Evolutionary conservation across 1,139 yeast species (phyloP), one percentile per base, ranked within the genome.

Genomic region (Saccharomyces pastorianus): DNA sequence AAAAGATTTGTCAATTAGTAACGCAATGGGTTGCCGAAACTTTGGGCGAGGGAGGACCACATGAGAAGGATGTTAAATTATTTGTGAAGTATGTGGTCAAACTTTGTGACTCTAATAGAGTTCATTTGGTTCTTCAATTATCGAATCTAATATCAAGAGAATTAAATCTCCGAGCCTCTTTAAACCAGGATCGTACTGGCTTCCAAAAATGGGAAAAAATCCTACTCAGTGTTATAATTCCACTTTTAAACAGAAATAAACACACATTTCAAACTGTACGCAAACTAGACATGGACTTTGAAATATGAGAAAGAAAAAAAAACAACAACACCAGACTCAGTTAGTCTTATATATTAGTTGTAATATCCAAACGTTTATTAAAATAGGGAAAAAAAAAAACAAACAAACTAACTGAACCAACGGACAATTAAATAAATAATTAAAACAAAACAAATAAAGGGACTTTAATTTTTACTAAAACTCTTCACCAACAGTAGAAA

Each of bases 11-110:
- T 38, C 42, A 55, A 1, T 64, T 75, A 53, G 53, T 84, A 3
- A 63, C 67, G 2, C 66, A 70, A 0, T 85, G 91, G 91, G 71
- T 84, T 0, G 57, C 58, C 4, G 68, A 70, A 49, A 75, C 84
- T 4, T 59, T 67, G n/a, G 73, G 70, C 2, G 56, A 55, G 29
- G 71, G 71, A 31, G 86, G 87, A 0, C 90, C 91, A 0, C 84
- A 82, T 61, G 63, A 61, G 3, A 84, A 78, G 34, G 93, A 85
- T 62, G 69, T 82, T 2, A 59, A 61, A 1, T 61, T 75, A 11
- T 79, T 82, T 55, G 64, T 62, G 29, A 57, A 53, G 14, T 72
- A 69, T 55, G 53, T 72, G 49, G 51, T 56, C 13, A 66, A 60
- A 46, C 53, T 69, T 6, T 60, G 61, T 11, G 58, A 59, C 28